phyloP scores from a whole-genome alignment of 2,329 filamentous ascomycete species.

The Orbilia quercus region DNA sequence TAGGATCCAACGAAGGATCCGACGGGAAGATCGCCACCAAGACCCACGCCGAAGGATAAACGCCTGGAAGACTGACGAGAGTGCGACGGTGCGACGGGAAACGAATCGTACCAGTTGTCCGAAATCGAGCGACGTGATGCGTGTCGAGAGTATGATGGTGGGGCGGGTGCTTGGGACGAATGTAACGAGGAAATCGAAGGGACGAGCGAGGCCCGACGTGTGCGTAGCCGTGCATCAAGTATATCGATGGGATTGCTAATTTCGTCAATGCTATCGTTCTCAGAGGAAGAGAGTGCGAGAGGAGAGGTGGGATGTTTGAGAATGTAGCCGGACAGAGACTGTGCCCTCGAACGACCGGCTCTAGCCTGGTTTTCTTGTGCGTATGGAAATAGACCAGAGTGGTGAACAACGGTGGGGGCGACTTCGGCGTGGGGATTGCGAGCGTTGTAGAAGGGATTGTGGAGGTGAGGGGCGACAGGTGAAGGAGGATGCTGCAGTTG shows the following conservation, averaged over 20 bases:
- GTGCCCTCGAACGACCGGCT: slow-evolving; percentile 61
- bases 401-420: slow-evolving; percentile 59
- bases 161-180: slow-evolving; percentile 61
- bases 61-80: slow-evolving; percentile 69
- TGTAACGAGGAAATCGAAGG: slow-evolving; percentile 69
- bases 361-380: slow-evolving; percentile 56
- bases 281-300: slow-evolving; percentile 76
- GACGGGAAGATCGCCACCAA: slow-evolving; percentile 79
- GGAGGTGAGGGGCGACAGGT: slow-evolving; percentile 61
- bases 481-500: slow-evolving; percentile 63
- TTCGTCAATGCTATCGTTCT: slow-evolving; percentile 54
- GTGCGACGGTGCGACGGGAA: slow-evolving; percentile 66
- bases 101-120: slow-evolving; percentile 64
- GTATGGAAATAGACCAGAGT: slow-evolving; percentile 35
- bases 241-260: slow-evolving; percentile 72
- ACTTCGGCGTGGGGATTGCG: slow-evolving; percentile 71
- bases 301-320: slow-evolving; percentile 92
- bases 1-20: slow-evolving; percentile 98
- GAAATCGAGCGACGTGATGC: slow-evolving; percentile 76
- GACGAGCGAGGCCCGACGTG: slow-evolving; percentile 78
- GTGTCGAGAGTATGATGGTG: slow-evolving; percentile 65
- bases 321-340: slow-evolving; percentile 80
- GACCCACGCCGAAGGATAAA: slow-evolving; percentile 78
- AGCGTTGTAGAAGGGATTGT: slow-evolving; percentile 63
- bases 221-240: slow-evolving; percentile 64